Evolutionary conservation across 192 early-diverging fungal genomes (phyloP).

Genomic region (Gaertneriomyces semiglobifer): DNA sequence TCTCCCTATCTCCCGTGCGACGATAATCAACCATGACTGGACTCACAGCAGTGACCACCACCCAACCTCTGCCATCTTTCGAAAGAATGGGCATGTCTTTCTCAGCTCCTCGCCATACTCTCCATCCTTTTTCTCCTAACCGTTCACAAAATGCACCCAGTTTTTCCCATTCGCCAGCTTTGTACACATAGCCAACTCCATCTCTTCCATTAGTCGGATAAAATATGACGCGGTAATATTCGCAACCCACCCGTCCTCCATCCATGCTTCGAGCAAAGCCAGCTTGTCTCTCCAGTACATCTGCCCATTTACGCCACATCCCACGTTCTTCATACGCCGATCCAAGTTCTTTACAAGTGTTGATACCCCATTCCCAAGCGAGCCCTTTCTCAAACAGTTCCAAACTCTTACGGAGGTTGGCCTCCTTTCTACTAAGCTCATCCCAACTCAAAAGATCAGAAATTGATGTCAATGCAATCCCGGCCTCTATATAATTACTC

Average conservation of each 20-base stretch:
- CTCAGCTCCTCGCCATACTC: slow-evolving; percentile 32
- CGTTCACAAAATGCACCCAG: slow-evolving; percentile 67
- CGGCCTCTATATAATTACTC: slow-evolving; percentile 64
- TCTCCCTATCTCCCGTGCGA: slow-evolving; percentile 13
- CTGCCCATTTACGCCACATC: slow-evolving; percentile 48
- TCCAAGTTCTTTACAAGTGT: slow-evolving; percentile 60
- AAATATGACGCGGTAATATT: slow-evolving; percentile 72
- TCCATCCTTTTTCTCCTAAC: slow-evolving; percentile 60
- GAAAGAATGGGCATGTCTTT: slow-evolving; percentile 36
- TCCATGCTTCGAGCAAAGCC: slow-evolving; percentile 45
- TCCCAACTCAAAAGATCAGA: slow-evolving; percentile 66
- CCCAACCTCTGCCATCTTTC: slow-evolving; percentile 52
- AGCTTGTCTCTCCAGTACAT: slow-evolving; percentile 54
- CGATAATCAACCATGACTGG: slow-evolving; percentile 51
- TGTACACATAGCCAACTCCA: slow-evolving; percentile 68
- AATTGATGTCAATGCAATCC: slow-evolving; percentile 62
- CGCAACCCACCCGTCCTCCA: background rate
- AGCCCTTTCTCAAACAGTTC: slow-evolving; percentile 59
- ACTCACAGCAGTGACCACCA: slow-evolving; percentile 67
- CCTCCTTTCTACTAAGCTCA: slow-evolving; percentile 62
- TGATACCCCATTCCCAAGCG: slow-evolving; percentile 72
- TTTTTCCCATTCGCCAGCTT: slow-evolving; percentile 72
- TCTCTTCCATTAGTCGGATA: slow-evolving; percentile 50
- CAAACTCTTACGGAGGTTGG: slow-evolving; percentile 56
- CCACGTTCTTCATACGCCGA: slow-evolving; percentile 54